These are phyloP conservation scores for Acer campestre DNA, from an alignment of 345 rosid species.

Conservation along the genomic window DNA sequence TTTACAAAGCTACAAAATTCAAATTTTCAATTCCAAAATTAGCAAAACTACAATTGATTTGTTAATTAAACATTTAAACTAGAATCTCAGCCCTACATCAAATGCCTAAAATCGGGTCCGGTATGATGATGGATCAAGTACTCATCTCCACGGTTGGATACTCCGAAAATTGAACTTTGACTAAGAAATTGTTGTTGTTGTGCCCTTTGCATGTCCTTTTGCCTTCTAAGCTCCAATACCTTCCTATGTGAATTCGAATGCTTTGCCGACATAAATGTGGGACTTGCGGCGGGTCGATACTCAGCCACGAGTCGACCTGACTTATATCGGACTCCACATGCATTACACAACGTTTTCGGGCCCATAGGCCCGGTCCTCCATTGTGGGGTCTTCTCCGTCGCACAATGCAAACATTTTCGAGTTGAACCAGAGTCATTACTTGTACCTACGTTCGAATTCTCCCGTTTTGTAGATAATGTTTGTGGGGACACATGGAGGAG, in stretches of 20 bases:
- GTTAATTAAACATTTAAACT: neutral
- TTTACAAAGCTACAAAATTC: slow-evolving; percentile 17
- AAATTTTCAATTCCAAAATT: neutral
- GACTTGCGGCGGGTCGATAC: slow-evolving; percentile 82
- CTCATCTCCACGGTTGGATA: slow-evolving; percentile 51
- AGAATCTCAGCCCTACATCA: slow-evolving; percentile 36
- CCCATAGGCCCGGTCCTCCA: slow-evolving; percentile 88
- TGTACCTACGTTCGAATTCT: neutral
- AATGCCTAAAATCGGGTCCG: slow-evolving; percentile 46
- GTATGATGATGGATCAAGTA: slow-evolving; percentile 48
- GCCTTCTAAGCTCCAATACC: slow-evolving; percentile 76
- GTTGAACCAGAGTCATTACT: slow-evolving; percentile 15
- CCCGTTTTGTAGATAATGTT: slow-evolving; percentile 30
- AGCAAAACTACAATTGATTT: slow-evolving; percentile 12
- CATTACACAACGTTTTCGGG: slow-evolving; percentile 72
- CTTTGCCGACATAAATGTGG: slow-evolving; percentile 58
- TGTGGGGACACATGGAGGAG: slow-evolving; percentile 49
- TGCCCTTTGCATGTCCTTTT: slow-evolving; percentile 48
- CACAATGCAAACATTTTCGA: slow-evolving; percentile 67
- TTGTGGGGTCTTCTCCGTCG: slow-evolving; percentile 72
- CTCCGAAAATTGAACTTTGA: slow-evolving; percentile 50
- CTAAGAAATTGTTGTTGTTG: slow-evolving; percentile 46
- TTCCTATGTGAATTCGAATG: slow-evolving; percentile 84
- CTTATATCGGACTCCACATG: slow-evolving; percentile 79
- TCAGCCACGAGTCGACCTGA: slow-evolving; percentile 78